Evolutionary conservation across 2,329 filamentous ascomycete genomes (phyloP), one percentile per base, ranked within the genome.

Genomic region (Hypoxylon rubiginosum): DNA sequence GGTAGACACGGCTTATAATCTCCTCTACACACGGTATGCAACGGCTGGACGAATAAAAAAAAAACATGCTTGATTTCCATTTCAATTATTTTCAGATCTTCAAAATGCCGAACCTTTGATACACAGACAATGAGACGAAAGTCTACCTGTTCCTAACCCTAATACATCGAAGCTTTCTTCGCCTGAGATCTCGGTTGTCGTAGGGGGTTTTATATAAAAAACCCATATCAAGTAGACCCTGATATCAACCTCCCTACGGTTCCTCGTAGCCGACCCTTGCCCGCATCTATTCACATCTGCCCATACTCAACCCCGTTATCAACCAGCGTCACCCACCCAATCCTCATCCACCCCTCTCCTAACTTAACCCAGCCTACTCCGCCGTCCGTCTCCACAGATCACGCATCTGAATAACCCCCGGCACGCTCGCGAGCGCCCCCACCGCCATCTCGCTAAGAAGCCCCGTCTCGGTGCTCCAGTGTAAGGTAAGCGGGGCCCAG

Each of bases 401-500:
- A 13, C 74, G 68, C 52, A 78, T 76, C 66, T 74, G 71, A 7
- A 78, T 62, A 24, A 73, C 55, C 6, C 75, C 73, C 0, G 76
- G 76, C 11, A 78, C 77, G 60, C 79, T 83, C 6, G 90, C 90
- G 56, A 88, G 80, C 24, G 87, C 73, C 0, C 88, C 90, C 26
- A 90, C 81, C 74, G 84, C 80, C 65, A 83, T 82, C 64, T 90
- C 86, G 36, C 85, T 84, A 58, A 92, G 78, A 9, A 89, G 76
- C 0, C 92, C 92, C 61, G 86, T 82, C 65, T 92, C 88, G 43
- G 90, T 78, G 73, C 92, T 91, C 91, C 92, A 97, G 81, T 97
- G 93, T 26, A 95, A 75, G 66, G 92, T 95, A 76, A 97, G 82
- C 32, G 94, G 93, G 60, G 92, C 88, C 89, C 92, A 97, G 32